Percentiles rank a stretch among this genome's conserved stretches.
phyloP scores from a whole-genome alignment of 2,329 filamentous ascomycete species.

The Fusarium torreyae region DNA sequence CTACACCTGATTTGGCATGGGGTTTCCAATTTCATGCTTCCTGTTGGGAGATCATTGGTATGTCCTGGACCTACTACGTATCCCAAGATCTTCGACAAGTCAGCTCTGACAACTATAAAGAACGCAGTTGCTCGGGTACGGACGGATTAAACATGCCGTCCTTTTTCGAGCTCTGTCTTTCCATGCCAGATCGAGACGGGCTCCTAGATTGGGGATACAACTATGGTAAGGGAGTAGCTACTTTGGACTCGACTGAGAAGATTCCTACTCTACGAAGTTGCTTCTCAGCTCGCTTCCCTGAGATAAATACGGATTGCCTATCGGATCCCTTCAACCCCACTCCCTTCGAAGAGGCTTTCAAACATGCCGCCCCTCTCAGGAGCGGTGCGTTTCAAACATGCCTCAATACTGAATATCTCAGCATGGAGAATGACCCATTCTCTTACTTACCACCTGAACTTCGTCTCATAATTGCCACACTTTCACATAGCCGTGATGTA shows the following conservation, averaged over 20 bases:
- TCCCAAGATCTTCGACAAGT: not conserved
- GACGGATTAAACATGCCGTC: not conserved
- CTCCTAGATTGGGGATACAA: conserved; percentile 35
- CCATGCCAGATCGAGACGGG: conserved; percentile 4
- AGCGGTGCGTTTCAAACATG: conserved; percentile 13
- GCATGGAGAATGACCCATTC: conserved; percentile 18
- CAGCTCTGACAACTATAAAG: too few species aligned
- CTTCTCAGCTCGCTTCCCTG: not conserved
- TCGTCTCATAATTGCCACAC: conserved; percentile 17
- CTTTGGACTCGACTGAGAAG: not conserved
- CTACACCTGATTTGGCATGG: conserved; percentile 5
- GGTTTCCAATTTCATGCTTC: conserved; percentile 29
- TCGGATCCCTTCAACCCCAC: conserved; percentile 18
- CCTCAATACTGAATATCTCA: not conserved
- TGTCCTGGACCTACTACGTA: not conserved
- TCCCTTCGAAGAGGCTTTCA: conserved; percentile 7
- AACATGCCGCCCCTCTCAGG: not conserved
- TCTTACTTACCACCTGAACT: conserved; percentile 24
- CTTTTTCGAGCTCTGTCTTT: conserved; percentile 27
- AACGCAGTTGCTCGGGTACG: too few species aligned
- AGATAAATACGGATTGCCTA: not conserved
- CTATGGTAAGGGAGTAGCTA: conserved; percentile 19
- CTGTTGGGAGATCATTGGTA: conserved; percentile 19
- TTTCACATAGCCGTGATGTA: conserved; percentile 21
- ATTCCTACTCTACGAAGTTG: not conserved